These are phyloP conservation scores for Vicia faba DNA, from an alignment of 306 rosid genomes.

Conservation along the genomic window DNA sequence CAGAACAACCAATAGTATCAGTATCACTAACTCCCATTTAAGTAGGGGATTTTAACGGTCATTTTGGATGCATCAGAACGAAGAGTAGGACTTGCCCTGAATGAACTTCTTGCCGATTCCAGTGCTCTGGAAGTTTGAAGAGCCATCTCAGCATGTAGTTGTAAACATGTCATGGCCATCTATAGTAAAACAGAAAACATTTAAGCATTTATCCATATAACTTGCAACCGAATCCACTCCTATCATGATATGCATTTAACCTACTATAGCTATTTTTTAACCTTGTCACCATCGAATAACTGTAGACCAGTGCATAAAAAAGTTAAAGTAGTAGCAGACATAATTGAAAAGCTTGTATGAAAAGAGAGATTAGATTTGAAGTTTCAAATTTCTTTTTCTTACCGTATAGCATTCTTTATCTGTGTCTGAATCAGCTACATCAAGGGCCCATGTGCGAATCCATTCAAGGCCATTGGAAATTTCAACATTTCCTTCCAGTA, in stretches of 20 bases:
- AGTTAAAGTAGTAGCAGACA: constrained; percentile 1
- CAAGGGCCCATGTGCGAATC: constrained; percentile 83
- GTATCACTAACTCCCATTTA: constrained; percentile 41
- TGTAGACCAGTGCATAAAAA: constrained; percentile 17
- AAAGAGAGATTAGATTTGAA: constrained; percentile 30
- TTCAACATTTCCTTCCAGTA: constrained; percentile 73
- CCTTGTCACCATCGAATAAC: constrained; percentile 6
- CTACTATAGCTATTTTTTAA: not conserved
- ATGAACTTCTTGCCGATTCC: constrained; percentile 63
- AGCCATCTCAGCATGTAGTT: constrained; percentile 96
- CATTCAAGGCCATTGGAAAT: constrained; percentile 86
- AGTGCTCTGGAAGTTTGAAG: constrained; percentile 86
- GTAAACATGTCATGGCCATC: constrained; percentile 89
- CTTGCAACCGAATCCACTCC: not conserved
- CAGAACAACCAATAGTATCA: constrained; percentile 16
- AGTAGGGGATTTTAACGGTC: constrained; percentile 66
- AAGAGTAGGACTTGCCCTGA: constrained; percentile 49
- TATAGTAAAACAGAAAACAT: constrained; percentile 13
- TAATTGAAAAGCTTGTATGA: constrained; percentile 22
- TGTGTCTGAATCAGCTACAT: constrained; percentile 76
- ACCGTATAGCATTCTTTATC: constrained; percentile 90
- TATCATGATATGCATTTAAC: constrained; percentile 8
- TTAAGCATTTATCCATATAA: not conserved
- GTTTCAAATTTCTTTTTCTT: constrained; percentile 44
- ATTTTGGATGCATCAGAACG: constrained; percentile 57